Percentiles rank a stretch among this genome's conserved stretches.
These are phyloP conservation scores for Hemerocallis citrina DNA, from an alignment of 106 monocot species.

Conservation along the genomic window DNA sequence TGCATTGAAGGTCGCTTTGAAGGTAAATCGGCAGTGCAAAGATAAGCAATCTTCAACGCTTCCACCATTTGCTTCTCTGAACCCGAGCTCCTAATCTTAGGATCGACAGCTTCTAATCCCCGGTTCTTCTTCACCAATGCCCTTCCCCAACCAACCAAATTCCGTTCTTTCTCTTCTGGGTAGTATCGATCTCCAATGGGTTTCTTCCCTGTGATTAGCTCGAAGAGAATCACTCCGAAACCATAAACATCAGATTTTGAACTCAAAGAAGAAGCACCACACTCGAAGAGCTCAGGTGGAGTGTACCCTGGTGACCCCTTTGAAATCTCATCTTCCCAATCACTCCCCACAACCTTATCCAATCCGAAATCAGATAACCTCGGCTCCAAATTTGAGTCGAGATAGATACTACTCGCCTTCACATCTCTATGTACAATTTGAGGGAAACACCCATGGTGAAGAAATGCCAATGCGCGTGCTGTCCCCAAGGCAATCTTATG, in stretches of 20 bases:
- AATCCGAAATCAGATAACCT: slow-evolving; percentile 75
- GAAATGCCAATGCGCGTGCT: slow-evolving; percentile 73
- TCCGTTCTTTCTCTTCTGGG: slow-evolving; percentile 34
- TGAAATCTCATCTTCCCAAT: slow-evolving; percentile 27
- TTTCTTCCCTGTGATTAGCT: slow-evolving; percentile 73
- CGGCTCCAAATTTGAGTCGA: slow-evolving; percentile 68
- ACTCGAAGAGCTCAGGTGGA: slow-evolving; percentile 51
- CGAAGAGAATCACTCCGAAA: slow-evolving; percentile 70
- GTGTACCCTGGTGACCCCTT: slow-evolving; percentile 40
- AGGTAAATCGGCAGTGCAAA: slow-evolving; percentile 80
- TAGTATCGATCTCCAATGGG: slow-evolving; percentile 55
- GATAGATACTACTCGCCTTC: slow-evolving; percentile 72
- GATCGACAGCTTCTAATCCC: slow-evolving; percentile 36
- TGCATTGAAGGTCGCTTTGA: slow-evolving; percentile 94
- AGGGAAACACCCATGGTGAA: slow-evolving; percentile 86
- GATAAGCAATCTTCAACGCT: slow-evolving; percentile 70
- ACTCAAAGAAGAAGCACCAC: slow-evolving; percentile 24
- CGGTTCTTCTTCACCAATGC: slow-evolving; percentile 48
- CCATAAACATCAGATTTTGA: slow-evolving; percentile 74
- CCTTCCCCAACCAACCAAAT: slow-evolving; percentile 62
- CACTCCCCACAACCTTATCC: slow-evolving; percentile 39
- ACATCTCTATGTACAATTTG: slow-evolving; percentile 73
- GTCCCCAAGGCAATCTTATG: slow-evolving; percentile 73
- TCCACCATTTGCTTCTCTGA: slow-evolving; percentile 71
- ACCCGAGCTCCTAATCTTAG: slow-evolving; percentile 59